phyloP scores from a whole-genome alignment of 768 basidiomycete genomes.

The Podaxis sp. region DNA sequence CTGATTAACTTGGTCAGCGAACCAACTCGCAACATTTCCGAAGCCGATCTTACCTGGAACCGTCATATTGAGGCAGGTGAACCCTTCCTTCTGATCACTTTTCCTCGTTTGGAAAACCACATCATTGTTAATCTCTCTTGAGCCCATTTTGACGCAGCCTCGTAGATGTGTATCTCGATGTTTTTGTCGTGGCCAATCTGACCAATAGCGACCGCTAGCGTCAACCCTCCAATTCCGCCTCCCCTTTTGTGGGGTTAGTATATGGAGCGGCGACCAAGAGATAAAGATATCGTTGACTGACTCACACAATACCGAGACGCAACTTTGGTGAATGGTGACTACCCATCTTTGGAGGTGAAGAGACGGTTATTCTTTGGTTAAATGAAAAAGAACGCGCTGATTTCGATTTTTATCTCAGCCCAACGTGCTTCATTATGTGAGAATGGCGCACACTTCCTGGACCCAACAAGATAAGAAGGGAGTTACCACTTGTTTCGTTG shows the following conservation, averaged over 20 bases:
- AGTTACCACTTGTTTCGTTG: too few species aligned
- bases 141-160: constrained; percentile 24
- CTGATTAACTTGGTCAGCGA: not conserved
- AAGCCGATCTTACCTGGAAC: constrained; percentile 20
- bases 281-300: not conserved
- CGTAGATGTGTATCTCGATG: constrained; percentile 32
- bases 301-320: constrained; percentile 7
- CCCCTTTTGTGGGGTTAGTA: constrained; percentile 16
- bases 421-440: not conserved
- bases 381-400: not conserved
- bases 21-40: not conserved
- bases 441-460: not conserved
- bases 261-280: not conserved
- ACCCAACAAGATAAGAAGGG: not conserved
- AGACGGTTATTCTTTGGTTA: not conserved
- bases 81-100: constrained; percentile 25
- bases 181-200: constrained; percentile 21
- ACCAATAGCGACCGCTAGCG: constrained; percentile 20
- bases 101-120: constrained; percentile 25
- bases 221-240: constrained; percentile 27
- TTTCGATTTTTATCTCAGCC: not conserved
- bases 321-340: not conserved
- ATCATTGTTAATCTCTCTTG: not conserved
- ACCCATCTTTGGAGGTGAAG: not conserved
- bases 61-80: constrained; percentile 21